These are phyloP conservation scores for Physocladia obscura DNA, from an alignment of 192 early-diverging fungal species.

Conservation along the genomic window DNA sequence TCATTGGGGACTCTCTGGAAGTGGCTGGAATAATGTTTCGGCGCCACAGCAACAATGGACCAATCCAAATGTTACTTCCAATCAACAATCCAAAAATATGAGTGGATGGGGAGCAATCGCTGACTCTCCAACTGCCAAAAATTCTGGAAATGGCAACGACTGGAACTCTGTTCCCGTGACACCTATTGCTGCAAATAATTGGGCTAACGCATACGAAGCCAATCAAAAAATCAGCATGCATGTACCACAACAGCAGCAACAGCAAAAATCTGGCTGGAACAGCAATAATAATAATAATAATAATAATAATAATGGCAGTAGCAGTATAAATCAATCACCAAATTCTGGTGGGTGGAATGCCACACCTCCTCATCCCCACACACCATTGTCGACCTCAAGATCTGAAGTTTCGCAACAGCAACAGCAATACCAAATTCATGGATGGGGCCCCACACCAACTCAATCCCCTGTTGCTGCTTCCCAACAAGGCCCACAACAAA, in stretches of 20 bases:
- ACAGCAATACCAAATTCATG: background rate
- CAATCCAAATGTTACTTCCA: background rate
- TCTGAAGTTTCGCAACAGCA: background rate
- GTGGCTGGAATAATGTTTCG: too few relatives aligned
- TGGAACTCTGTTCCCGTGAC: constrained; percentile 3
- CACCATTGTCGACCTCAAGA: background rate
- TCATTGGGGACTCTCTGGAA: too few relatives aligned
- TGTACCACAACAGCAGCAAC: background rate
- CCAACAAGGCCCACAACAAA: background rate
- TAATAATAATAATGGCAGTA: too few relatives aligned
- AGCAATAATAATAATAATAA: background rate
- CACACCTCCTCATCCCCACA: background rate
- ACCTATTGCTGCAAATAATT: too few relatives aligned
- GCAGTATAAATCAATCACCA: background rate
- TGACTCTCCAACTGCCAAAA: background rate
- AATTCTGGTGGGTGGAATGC: background rate
- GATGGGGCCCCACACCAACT: background rate
- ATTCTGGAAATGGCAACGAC: background rate
- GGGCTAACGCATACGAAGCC: too few relatives aligned
- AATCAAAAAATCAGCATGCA: background rate
- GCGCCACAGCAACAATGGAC: too few relatives aligned
- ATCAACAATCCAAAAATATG: background rate
- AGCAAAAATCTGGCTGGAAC: background rate
- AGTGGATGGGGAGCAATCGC: background rate
- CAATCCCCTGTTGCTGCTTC: background rate